phyloP scores from a whole-genome alignment of 345 rosid genomes.

The Mercurialis annua region DNA sequence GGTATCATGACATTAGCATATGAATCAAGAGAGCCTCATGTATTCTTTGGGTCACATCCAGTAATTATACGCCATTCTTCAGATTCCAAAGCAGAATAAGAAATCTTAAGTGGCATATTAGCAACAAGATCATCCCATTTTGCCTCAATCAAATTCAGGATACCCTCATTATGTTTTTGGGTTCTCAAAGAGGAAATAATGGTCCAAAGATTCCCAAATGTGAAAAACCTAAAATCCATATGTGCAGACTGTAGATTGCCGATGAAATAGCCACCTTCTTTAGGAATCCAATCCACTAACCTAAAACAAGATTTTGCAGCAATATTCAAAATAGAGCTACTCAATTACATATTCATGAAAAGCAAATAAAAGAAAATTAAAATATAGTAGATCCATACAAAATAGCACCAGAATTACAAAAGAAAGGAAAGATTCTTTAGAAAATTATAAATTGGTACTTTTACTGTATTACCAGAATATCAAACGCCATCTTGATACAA shows the following conservation, averaged over 20 bases:
- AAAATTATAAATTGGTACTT: no score
- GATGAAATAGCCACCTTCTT: slow-evolving; percentile 63
- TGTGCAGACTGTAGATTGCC: slow-evolving; percentile 95
- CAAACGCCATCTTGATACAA: no score
- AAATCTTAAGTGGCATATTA: slow-evolving; percentile 90
- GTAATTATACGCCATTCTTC: slow-evolving; percentile 89
- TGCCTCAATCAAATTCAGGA: slow-evolving; percentile 65
- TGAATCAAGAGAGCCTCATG: slow-evolving; percentile 33
- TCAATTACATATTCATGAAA: no score
- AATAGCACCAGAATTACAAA: no score
- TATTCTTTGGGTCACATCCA: slow-evolving; percentile 92
- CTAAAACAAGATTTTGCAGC: not conserved
- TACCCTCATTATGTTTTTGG: slow-evolving; percentile 25
- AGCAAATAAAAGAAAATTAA: no score
- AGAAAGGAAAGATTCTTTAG: no score
- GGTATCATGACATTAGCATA: no score
- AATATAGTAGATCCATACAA: no score
- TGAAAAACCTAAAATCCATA: slow-evolving; percentile 91
- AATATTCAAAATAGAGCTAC: not conserved
- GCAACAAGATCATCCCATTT: slow-evolving; percentile 82
- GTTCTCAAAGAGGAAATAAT: slow-evolving; percentile 35
- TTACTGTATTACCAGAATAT: no score
- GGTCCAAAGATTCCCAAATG: slow-evolving; percentile 86
- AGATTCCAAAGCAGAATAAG: slow-evolving; percentile 79
- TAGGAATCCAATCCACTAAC: slow-evolving; percentile 92